Conservation (phyloP, 73 alveolate genomes). For the Breviolum minutum region DNA sequence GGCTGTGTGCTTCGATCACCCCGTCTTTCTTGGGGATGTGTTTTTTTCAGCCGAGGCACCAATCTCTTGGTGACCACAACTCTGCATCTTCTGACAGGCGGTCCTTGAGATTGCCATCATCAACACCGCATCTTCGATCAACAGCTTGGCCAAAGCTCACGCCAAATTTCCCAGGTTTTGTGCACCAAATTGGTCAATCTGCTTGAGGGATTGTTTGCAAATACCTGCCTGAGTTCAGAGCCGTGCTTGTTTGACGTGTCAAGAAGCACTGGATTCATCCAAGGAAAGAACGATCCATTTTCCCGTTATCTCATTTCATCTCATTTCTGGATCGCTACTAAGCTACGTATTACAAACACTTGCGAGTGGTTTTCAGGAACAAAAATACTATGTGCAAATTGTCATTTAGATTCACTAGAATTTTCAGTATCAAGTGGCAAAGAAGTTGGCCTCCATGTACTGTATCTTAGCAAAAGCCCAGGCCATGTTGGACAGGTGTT, state of each 20-base stretch:
- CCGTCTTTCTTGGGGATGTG: not conserved
- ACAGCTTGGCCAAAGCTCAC: slow-evolving; percentile 27
- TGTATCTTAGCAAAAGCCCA: slow-evolving; percentile 48
- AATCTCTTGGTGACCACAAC: slow-evolving; percentile 48
- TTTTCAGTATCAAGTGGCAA: not conserved
- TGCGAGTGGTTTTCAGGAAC: no score
- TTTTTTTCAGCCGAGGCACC: not conserved
- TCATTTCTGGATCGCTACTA: no score
- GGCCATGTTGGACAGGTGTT: slow-evolving; percentile 61
- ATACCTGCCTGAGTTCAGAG: slow-evolving; percentile 1
- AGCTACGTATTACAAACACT: no score
- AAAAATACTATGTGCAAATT: no score
- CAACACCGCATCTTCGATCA: slow-evolving; percentile 32
- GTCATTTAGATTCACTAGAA: not conserved
- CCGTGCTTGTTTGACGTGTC: not conserved
- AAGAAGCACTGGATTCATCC: no score
- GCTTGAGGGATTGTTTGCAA: slow-evolving; percentile 5
- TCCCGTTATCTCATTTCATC: no score
- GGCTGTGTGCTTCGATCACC: no score
- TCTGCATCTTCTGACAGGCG: slow-evolving; percentile 29
- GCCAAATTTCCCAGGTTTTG: slow-evolving; percentile 51
- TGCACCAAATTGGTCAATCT: slow-evolving; percentile 27
- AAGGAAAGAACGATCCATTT: no score
- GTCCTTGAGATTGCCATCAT: not conserved
- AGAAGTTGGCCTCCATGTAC: not conserved